phyloP scores from a whole-genome alignment of 257 asterid species.

The Scutellaria barbata region DNA sequence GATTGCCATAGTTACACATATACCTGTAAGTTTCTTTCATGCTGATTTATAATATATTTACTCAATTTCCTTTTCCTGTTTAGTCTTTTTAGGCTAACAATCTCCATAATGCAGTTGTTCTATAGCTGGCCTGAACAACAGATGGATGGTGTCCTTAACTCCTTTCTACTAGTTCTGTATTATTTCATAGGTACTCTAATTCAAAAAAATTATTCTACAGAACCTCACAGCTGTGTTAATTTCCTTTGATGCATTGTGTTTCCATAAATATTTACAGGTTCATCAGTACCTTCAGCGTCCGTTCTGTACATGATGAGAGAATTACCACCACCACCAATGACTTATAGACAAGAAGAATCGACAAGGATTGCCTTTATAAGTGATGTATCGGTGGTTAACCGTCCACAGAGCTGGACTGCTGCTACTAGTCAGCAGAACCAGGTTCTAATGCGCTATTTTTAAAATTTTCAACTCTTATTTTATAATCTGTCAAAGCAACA shows the following conservation, averaged over 20 bases:
- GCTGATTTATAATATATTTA: conserved; percentile 12
- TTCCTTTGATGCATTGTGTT: neutral
- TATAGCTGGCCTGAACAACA: conserved; percentile 66
- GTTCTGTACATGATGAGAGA: conserved; percentile 91
- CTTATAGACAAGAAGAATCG: conserved; percentile 56
- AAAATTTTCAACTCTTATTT: no score
- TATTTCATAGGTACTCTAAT: conserved; percentile 68
- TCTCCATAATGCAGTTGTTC: conserved; percentile 64
- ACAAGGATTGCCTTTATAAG: conserved; percentile 67
- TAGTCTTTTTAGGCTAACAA: conserved; percentile 8
- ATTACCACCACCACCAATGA: conserved; percentile 65
- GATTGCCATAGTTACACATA: conserved; percentile 66
- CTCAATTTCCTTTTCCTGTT: conserved; percentile 24
- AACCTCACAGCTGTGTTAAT: neutral
- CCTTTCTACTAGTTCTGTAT: conserved; percentile 69
- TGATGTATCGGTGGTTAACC: conserved; percentile 56
- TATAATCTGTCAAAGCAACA: neutral
- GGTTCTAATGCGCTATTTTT: conserved; percentile 45
- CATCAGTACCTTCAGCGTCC: conserved; percentile 86
- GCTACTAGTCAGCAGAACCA: conserved; percentile 71
- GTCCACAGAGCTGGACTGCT: conserved; percentile 65
- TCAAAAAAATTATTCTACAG: neutral
- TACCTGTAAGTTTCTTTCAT: conserved; percentile 65
- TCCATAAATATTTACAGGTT: conserved; percentile 57
- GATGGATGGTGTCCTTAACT: conserved; percentile 48